These are phyloP conservation scores for Rhodotorula sp. DNA, from an alignment of 1,284 basidiomycete species.

Conservation along the genomic window DNA sequence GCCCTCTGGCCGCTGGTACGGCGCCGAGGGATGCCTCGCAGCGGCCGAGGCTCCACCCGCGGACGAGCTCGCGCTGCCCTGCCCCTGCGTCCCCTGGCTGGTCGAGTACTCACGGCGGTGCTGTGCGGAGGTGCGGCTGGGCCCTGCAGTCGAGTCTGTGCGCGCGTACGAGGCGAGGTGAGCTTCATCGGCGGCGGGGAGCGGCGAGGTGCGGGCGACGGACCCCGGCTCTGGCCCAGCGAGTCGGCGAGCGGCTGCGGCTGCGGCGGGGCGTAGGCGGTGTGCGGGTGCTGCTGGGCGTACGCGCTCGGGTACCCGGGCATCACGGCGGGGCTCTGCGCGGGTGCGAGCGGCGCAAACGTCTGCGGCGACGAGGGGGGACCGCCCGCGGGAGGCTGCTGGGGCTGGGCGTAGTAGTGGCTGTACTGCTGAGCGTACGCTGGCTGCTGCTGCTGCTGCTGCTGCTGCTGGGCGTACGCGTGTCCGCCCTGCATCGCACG, in stretches of 20 bases:
- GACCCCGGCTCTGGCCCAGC: neutral
- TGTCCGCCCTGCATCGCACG: neutral
- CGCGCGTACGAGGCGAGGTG: no score
- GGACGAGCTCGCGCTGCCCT: neutral
- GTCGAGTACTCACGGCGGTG: constrained; percentile 6
- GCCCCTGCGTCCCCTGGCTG: neutral
- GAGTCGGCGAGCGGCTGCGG: neutral
- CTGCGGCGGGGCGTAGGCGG: no score
- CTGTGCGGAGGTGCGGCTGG: constrained; percentile 9
- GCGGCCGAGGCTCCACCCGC: neutral
- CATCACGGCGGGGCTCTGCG: neutral
- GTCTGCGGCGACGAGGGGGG: neutral
- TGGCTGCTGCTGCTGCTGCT: neutral
- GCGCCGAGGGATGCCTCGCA: constrained; percentile 3
- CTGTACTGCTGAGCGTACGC: neutral
- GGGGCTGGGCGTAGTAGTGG: constrained; percentile 6
- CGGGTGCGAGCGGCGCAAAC: neutral
- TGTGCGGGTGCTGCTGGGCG: neutral
- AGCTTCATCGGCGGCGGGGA: neutral
- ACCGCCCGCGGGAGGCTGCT: neutral
- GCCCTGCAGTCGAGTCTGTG: constrained; percentile 14
- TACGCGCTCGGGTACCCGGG: no score
- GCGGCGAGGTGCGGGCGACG: neutral
- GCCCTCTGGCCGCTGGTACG: constrained; percentile 24
- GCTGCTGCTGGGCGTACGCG: neutral